Conservation (phyloP, 148 eudicot genomes). For the Rhododendron molle region DNA sequence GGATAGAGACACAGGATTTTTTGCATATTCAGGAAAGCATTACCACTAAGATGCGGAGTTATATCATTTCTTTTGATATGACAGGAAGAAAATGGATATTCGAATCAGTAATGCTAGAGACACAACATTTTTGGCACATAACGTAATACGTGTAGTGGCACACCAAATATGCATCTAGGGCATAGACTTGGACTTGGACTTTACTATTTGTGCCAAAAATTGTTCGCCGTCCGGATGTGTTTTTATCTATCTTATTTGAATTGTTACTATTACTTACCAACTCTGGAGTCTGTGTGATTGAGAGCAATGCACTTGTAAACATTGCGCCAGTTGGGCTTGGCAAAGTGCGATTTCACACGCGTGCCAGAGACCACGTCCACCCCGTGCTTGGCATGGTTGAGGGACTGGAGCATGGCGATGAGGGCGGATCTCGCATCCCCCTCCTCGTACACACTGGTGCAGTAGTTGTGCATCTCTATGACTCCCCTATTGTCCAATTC, state of each 20-base stretch:
- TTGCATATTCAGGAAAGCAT: neutral
- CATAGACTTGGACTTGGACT: neutral
- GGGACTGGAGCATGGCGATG: constrained; percentile 45
- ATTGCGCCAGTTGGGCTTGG: constrained; percentile 50
- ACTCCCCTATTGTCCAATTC: constrained; percentile 40
- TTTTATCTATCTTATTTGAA: neutral
- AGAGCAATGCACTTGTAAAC: constrained; percentile 49
- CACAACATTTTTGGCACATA: neutral
- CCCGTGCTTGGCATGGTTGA: constrained; percentile 51
- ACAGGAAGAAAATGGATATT: neutral
- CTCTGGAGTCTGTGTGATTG: constrained; percentile 29
- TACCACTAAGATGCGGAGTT: neutral
- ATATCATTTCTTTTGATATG: neutral
- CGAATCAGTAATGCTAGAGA: neutral
- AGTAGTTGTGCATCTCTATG: constrained; percentile 53
- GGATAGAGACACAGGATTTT: neutral
- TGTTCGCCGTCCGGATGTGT: neutral
- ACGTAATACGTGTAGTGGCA: neutral
- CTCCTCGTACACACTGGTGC: constrained; percentile 53
- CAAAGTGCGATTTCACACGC: constrained; percentile 43
- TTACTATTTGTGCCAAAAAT: neutral
- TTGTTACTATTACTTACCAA: constrained; percentile 25
- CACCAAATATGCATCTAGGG: neutral
- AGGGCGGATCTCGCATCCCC: constrained; percentile 52
- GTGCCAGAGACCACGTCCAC: constrained; percentile 54